Conservation (phyloP, 1,139 yeast genomes). For the Kodamaea plutei region DNA sequence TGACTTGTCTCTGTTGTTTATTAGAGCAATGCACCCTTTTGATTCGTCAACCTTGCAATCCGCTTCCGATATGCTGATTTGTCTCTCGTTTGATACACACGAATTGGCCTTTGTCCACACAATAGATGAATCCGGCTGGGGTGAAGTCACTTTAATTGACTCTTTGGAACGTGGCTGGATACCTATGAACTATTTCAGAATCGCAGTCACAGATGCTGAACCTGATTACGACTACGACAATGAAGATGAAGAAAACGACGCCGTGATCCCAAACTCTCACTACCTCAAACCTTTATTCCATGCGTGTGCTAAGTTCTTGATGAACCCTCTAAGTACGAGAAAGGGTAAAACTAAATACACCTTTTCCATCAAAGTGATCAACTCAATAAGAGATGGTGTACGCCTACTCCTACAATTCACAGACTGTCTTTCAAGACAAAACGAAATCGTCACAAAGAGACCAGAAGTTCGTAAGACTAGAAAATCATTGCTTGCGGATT, state of each 20-base stretch:
- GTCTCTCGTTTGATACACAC: constrained; percentile 74
- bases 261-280: constrained; percentile 31
- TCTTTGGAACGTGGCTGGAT: constrained; percentile 90
- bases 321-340: constrained; percentile 59
- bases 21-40: constrained; percentile 73
- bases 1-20: constrained; percentile 45
- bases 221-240: constrained; percentile 14
- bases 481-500: constrained; percentile 79
- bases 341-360: constrained; percentile 40
- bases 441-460: constrained; percentile 66
- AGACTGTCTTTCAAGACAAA: constrained; percentile 80
- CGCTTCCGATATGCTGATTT: constrained; percentile 67
- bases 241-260: constrained; percentile 17
- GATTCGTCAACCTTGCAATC: constrained; percentile 65
- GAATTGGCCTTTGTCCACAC: constrained; percentile 87
- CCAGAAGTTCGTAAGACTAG: constrained; percentile 71
- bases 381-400: constrained; percentile 75
- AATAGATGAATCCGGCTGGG: constrained; percentile 95
- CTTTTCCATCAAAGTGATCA: constrained; percentile 40
- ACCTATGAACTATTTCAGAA: constrained; percentile 83
- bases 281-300: constrained; percentile 62
- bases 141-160: constrained; percentile 79
- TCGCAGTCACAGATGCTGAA: constrained; percentile 47
- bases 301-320: constrained; percentile 71
- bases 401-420: constrained; percentile 70